phyloP scores from a whole-genome alignment of 202 grass and related monocot genomes.

The Zizania palustris region DNA sequence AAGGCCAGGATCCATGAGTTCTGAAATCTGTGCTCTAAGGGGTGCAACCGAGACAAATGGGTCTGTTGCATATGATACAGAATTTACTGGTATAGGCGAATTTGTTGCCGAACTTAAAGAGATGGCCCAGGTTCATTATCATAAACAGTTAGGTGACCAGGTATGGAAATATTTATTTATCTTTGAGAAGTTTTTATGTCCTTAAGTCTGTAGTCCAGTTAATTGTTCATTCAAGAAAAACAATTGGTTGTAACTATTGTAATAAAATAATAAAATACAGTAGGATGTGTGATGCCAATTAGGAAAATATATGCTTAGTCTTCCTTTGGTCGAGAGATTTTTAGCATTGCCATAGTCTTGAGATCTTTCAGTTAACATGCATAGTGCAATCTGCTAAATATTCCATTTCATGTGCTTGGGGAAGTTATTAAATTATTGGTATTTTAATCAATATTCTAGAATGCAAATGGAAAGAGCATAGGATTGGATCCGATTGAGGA shows the following conservation, averaged over 20 bases:
- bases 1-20: slow-evolving; percentile 60
- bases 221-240: slow-evolving; percentile 4
- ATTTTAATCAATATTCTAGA: slow-evolving; percentile 40
- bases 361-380: neutral
- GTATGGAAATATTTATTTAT: slow-evolving; percentile 37
- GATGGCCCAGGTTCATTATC: slow-evolving; percentile 80
- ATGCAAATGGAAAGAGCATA: slow-evolving; percentile 49
- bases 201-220: neutral
- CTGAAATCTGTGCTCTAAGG: slow-evolving; percentile 48
- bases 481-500: slow-evolving; percentile 50
- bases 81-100: slow-evolving; percentile 74
- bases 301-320: neutral
- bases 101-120: slow-evolving; percentile 90
- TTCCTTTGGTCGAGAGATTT: neutral
- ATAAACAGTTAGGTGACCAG: slow-evolving; percentile 57
- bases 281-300: neutral
- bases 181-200: neutral
- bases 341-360: no score
- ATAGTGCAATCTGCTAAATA: neutral
- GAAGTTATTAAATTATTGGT: slow-evolving; percentile 6
- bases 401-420: neutral
- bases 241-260: no score
- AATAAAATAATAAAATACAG: neutral
- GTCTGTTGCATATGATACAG: slow-evolving; percentile 45
- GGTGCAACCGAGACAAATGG: slow-evolving; percentile 47